Conservation (phyloP, 2,329 filamentous ascomycete species). For the Hirsutella minnesotensis region DNA sequence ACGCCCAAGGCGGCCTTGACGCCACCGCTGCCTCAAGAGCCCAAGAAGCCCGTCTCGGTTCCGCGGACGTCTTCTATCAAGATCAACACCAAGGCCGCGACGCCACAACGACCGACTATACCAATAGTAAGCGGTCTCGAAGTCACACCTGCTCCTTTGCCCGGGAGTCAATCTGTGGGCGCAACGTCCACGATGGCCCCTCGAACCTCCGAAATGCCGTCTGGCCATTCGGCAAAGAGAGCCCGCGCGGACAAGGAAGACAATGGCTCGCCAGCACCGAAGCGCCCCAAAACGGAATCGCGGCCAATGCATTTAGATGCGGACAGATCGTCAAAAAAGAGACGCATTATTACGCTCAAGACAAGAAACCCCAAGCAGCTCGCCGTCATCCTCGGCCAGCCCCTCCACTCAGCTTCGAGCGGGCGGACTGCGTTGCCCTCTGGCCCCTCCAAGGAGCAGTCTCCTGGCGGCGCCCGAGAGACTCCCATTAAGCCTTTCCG, state of each 20-base stretch:
- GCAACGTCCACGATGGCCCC: conserved; percentile 9
- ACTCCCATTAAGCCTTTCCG: conserved; percentile 20
- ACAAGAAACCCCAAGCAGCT: conserved; percentile 22
- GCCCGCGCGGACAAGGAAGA: conserved; percentile 26
- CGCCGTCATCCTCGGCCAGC: conserved; percentile 20
- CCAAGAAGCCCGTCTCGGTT: conserved; percentile 15
- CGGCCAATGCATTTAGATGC: conserved; percentile 9
- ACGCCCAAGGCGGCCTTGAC: conserved; percentile 18
- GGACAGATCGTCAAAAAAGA: conserved; percentile 15
- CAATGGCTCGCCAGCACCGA: conserved; percentile 20
- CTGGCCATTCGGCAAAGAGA: conserved; percentile 18
- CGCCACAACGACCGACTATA: conserved; percentile 9
- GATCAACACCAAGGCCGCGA: conserved; percentile 21
- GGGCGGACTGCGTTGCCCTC: conserved; percentile 22
- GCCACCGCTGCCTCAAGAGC: conserved; percentile 11
- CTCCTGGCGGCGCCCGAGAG: conserved; percentile 13
- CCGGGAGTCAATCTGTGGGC: conserved; percentile 4
- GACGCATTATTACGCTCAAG: conserved; percentile 24
- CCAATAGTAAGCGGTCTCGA: background rate
- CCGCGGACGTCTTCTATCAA: conserved; percentile 26
- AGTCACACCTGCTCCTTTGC: conserved; percentile 3
- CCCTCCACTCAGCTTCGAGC: conserved; percentile 9
- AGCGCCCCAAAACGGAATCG: conserved; percentile 25
- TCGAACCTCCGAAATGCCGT: conserved; percentile 8
- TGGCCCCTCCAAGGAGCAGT: conserved; percentile 13